Base-by-base conservation (phyloP, 2,329 filamentous ascomycete species). In the Clarireedia sp. region DNA sequence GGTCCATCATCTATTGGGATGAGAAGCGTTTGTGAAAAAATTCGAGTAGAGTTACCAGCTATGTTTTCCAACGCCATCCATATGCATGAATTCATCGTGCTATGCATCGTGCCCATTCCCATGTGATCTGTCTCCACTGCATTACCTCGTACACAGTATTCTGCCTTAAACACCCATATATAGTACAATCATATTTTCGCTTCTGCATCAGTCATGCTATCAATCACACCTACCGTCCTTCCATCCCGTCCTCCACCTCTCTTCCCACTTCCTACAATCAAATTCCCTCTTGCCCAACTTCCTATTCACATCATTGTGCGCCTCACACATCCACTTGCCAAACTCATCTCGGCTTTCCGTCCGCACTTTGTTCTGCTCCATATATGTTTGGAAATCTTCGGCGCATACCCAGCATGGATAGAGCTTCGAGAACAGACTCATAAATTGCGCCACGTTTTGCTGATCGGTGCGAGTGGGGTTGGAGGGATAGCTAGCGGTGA, bases 401-500 rank as follows among this genome's bases (percentile, higher is more conserved):
- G 91, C 94, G 71, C 94, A 99, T 3, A 87, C 81, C 90, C 91
- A 96, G 75, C 94, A 99, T 3, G 94, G 94, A 68, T 99, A 99
- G 19, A 97, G 73, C 63, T 86, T 87, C 24, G 88, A 85, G 70
- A 99, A 95, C 2, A 90, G 77, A 23, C 76, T 74, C 64, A 99
- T 78, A 73, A 99, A 97, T 51, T 81, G 78, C 55, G 78, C 77
- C 63, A 95, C 86, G 64, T 96, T 87, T 29, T 75, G 74, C 69
- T 96, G 90, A 64, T 96, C 82, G 9, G 75, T 71, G 0, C 75
- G 70, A 0, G 85, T 81, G 0, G 94, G 90, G 7, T 69, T 72
- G 7, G 79, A 75, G 1, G 94, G 94, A 70, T 97, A 99, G 14
- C 82, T 82, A 0, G 91, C 94, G 14, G 92, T 89, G 61, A 99